Base-by-base conservation (phyloP, 2,329 filamentous ascomycete genomes). In the Cladosporium sp. region DNA sequence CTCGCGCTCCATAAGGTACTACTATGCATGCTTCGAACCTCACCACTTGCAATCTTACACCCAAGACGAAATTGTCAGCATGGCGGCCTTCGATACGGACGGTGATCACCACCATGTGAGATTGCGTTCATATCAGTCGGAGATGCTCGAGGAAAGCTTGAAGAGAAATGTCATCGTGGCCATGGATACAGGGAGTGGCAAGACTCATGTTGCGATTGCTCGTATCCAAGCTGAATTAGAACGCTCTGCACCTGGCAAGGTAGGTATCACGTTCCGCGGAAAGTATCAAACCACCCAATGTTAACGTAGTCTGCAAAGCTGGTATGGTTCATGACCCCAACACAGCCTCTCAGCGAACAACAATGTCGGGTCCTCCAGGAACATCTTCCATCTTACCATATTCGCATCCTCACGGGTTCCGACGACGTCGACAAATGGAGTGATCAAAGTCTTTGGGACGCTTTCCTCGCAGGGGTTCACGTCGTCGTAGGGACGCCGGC, bases 401-500 rank as follows among this genome's bases (percentile, higher is more conserved):
- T 82, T 29, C 80, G 80, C 52, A 65, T 86, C 1, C 73, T 95
- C 15, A 83, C 77, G 9, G 86, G 90, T 9, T 70, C 77, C 13
- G 84, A 89, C 56, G 80, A 82, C 39, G 75, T 90, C 1, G 82
- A 93, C 15, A 78, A 81, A 29, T 96, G 90, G 89, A 83, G 80
- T 0, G 76, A 81, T 5, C 75, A 82, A 57, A 60, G 68, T 1
- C 74, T 82, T 1, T 95, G 90, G 90, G 74, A 86, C 52, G 74
- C 72, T 0, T 75, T 85, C 2, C 71, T 95, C 1, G 58, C 71
- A 2, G 82, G 84, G 41, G 76, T 86, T 18, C 77, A 80, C 1
- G 75, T 93, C n/a, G 80, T 95, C 4, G 77, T 95, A 1, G 89
- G 87, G 0, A 93, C 90, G 0, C 83, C 85, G 53, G 83, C 87